Evolutionary conservation across 2,329 filamentous ascomycete genomes (phyloP), one percentile per base, ranked within the genome.

Genomic region (Alternaria sp.): DNA sequence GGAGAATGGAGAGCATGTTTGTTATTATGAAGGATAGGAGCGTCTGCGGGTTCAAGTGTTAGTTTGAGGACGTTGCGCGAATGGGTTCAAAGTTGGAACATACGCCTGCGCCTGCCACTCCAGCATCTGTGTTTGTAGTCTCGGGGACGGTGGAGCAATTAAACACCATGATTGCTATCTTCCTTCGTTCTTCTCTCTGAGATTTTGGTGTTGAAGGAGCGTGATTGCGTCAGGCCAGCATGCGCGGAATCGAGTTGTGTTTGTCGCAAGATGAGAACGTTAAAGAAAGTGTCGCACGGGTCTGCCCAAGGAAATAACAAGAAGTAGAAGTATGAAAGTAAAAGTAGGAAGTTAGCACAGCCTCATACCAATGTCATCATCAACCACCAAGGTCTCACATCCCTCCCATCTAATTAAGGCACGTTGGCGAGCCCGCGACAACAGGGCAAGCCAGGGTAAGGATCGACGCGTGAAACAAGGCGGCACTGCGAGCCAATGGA

Each of bases 1-100:
- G 78, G 54, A 82, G 57, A 55, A 89, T 79, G 29, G 87, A 82
- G 51, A 89, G 71, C 54, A 77, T 78, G 52, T 87, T 87, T 5
- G 87, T 89, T 61, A 88, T 83, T 71, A 89, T 86, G 77, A 89
- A 90, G 45, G 87, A 88, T 62, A 90, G 81, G 31, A 90, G 80
- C 60, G 87, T 87, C 63, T 70, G 42, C 3, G 13, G 5, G 46
- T 5, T 6, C 24, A 31, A 0, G 54, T 33, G 49, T 50, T 33
- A 33, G 46, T 13, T 13, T 36, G 17, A 11, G 3, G 36, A 50
- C 5, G 42, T 9, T 31, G 13, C 5, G 11, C 10, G 28, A 6
- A 21, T 26, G 29, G 31, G 23, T 2, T 29, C 55, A 9, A 33
- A 40, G 31, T 49, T 49, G 40, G 24, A n/a, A 14, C 83, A 65